Conservation (phyloP, 176 grass and related monocot species). For the Rhipidocladum racemiflorum region DNA sequence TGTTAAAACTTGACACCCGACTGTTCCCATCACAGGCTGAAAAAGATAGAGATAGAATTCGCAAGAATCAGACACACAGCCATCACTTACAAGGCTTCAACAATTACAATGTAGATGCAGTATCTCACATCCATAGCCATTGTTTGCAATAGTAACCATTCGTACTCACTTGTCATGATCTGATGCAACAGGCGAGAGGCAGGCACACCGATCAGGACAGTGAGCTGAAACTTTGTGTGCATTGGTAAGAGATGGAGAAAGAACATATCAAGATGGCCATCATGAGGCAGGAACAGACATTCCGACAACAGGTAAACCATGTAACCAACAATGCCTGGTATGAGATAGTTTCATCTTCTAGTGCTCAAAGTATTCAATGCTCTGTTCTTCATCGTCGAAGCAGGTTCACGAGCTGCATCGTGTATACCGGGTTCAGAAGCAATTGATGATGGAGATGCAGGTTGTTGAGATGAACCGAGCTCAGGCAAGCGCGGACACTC, state of each 20-base stretch:
- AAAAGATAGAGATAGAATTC: not conserved
- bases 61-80: conserved; percentile 12
- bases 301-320: conserved; percentile 67
- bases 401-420: conserved; percentile 74
- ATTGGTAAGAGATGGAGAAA: conserved; percentile 47
- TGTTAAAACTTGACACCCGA: not conserved
- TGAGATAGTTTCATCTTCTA: not conserved
- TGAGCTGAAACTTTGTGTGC: conserved; percentile 3
- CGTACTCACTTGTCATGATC: conserved; percentile 7
- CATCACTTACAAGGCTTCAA: conserved; percentile 17
- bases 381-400: not conserved
- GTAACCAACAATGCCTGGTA: not conserved
- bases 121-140: conserved; percentile 5
- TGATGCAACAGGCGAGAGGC: conserved; percentile 2
- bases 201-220: not conserved
- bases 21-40: not conserved
- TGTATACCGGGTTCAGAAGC: conserved; percentile 57
- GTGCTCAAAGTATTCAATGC: not conserved
- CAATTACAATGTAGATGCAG: conserved; percentile 1
- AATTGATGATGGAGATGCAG: conserved; percentile 56
- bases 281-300: conserved; percentile 68
- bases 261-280: conserved; percentile 67
- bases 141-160: not conserved
- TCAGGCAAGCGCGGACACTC: not conserved
- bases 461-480: conserved; percentile 8